Base-by-base conservation (phyloP, 441 rosid genomes). In the Codiaeum variegatum region DNA sequence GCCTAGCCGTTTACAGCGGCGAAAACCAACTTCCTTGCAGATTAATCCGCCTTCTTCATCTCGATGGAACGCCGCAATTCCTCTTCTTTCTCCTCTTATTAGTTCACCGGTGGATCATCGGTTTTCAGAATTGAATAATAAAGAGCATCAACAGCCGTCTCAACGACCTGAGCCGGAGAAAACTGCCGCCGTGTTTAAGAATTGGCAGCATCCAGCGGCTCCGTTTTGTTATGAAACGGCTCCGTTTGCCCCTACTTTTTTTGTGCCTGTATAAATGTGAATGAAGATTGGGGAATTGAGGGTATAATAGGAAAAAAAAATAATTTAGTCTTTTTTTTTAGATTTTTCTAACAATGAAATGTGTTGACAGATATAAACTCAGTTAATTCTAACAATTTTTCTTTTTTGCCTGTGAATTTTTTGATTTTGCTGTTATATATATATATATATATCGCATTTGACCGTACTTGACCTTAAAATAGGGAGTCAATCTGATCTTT, bases 131-230 rank as follows among this genome's bases (percentile, higher is more conserved):
- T 62, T 65, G 38, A 87, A 81, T 44, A 67, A 69, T 66, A 81
- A 68, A 42, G 51, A 78, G 49, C 73, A 77, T 7, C 80, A 65
- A n/a, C 75, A 77, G 47, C 62, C 78, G 5, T 72, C 77, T 60
- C 67, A 70, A 62, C 79, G 66, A 0, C 72, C 61, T 12, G 84
- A 81, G 73, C 66, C 70, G 23, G 85, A 82, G 79, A 71, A 65
- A 18, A 47, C 78, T 15, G 61, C 78, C 36, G 11, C 60, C 70
- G 91, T 80, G 49, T 87, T 85, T 73, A 84, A 87, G 83, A 88
- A 80, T 71, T 92, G 98, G 98, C 91, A 90, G 77, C 98, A 94
- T 73, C 97, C 98, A 10, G 97, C 98, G 36, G 90, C 90, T 38
- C 95, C 98, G 26, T 84, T 92, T 66, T 82, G 80, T 70, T 85